These are phyloP conservation scores for Lipomyces sp. DNA, from an alignment of 805 yeast species.

Conservation along the genomic window DNA sequence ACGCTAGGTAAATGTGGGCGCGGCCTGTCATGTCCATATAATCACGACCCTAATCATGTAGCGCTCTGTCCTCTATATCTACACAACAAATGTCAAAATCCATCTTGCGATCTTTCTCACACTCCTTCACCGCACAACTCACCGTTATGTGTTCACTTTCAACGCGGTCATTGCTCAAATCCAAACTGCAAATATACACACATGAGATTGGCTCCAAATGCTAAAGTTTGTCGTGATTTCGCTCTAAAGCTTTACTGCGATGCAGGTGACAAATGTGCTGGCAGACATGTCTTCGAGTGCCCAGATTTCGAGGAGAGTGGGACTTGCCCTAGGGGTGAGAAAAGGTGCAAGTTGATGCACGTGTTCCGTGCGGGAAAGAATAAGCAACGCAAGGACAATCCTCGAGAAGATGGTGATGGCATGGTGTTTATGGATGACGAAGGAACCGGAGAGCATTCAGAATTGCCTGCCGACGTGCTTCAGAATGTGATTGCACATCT, in stretches of 20 bases:
- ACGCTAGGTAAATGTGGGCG: constrained; percentile 58
- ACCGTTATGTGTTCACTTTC: constrained; percentile 60
- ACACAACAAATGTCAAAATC: constrained; percentile 54
- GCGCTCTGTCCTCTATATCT: constrained; percentile 60
- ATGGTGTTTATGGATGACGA: constrained; percentile 36
- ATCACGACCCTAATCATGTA: constrained; percentile 57
- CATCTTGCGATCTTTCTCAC: constrained; percentile 61
- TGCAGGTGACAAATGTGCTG: constrained; percentile 61
- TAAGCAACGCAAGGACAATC: constrained; percentile 36
- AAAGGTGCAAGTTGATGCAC: constrained; percentile 60
- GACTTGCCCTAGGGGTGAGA: constrained; percentile 56
- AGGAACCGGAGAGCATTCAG: constrained; percentile 30
- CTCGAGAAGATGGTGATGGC: constrained; percentile 23
- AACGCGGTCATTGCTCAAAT: constrained; percentile 55
- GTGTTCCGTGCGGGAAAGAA: constrained; percentile 43
- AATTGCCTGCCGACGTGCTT: constrained; percentile 27
- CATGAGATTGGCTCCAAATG: constrained; percentile 50
- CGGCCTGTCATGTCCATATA: constrained; percentile 57
- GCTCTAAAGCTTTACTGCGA: constrained; percentile 72
- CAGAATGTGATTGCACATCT: constrained; percentile 32
- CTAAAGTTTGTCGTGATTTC: constrained; percentile 67
- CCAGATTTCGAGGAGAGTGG: constrained; percentile 73
- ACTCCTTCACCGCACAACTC: constrained; percentile 62
- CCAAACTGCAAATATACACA: constrained; percentile 58
- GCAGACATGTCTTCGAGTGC: constrained; percentile 64